Evolutionary conservation across 805 yeast species (phyloP).

Genomic region (Metschnikowia corniflorae): DNA sequence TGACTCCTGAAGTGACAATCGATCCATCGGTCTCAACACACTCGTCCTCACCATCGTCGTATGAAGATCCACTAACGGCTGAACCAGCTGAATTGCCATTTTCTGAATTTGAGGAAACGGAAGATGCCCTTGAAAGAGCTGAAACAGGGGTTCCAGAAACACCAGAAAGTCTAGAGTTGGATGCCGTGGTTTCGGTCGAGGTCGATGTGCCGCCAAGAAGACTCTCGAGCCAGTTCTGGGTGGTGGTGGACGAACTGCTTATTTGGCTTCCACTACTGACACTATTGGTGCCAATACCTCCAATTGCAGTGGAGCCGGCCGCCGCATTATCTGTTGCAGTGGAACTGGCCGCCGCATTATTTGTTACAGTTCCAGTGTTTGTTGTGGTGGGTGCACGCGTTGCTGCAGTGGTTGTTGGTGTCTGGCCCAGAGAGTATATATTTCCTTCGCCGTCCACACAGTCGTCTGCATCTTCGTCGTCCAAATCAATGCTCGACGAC

Average conservation of each 20-base stretch:
- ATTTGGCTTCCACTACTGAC: not conserved
- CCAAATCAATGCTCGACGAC: not conserved
- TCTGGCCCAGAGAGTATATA: not conserved
- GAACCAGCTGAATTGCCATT: too few species aligned
- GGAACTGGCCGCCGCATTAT: not conserved
- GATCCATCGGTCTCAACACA: conserved; percentile 5
- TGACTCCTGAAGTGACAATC: conserved; percentile 1
- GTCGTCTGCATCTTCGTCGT: not conserved
- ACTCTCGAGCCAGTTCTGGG: not conserved
- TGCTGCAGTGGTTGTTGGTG: not conserved
- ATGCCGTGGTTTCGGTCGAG: too few species aligned
- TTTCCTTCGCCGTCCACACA: conserved; percentile 3
- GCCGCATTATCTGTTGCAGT: not conserved
- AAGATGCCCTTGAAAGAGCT: too few species aligned
- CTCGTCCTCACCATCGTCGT: conserved; percentile 9
- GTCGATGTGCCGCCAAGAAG: not conserved
- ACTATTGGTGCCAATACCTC: not conserved
- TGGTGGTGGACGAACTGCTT: not conserved
- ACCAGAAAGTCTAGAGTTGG: too few species aligned
- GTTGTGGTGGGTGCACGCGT: not conserved
- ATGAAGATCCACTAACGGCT: not conserved
- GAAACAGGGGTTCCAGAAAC: too few species aligned
- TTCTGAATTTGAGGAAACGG: too few species aligned
- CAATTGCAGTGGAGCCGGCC: not conserved
- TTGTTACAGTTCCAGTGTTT: not conserved